Base-by-base conservation (phyloP, 1,284 basidiomycete species). In the Moniliella sp. region DNA sequence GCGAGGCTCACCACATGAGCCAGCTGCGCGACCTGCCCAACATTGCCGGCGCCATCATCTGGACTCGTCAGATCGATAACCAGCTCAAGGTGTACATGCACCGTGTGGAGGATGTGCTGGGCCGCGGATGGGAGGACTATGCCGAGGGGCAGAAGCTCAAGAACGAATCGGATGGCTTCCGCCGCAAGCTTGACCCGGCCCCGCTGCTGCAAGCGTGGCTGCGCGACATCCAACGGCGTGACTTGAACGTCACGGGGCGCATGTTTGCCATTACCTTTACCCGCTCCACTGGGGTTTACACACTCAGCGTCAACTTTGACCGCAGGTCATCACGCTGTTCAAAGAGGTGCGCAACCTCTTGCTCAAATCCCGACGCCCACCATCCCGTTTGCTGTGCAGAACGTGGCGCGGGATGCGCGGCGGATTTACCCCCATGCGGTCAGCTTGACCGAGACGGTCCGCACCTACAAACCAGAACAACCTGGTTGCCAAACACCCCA, bases 81-180 rank as follows among this genome's bases (percentile, higher is more conserved):
- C 91, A 99, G 61, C 72, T 99, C 9, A 69, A 79, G 44, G 76
- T 81, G 2, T 94, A 94, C 66, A 94, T 97, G 84, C 91, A 86
- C 62, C 79, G 86, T n/a, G 88, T 97, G 32, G 86, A 94, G 58
- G 88, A 94, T 58, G 91, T 97, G 2, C 75, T 99, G 8, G 91
- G 88, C 5, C 84, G 83, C 61, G 86, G 83, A 4, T 97, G 88
- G 88, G 86, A 93, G 60, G 73, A 84, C 40, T 97, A 97, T 48
- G 83, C n/a, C n/a, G 88, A 99, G 50, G 91, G 91, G 4, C 83
- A 93, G 62, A 84, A 86, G 54, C 75, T 99, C 0, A 81, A 91
- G 52, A 76, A 75, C 25, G 88, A 97, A 62, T 78, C 74, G 34
- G 68, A 74, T 4, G 78, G 82, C 0, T 99, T 99, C 71, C 73